Base-by-base conservation (phyloP, 441 rosid species). In the Metrosideros polymorpha region DNA sequence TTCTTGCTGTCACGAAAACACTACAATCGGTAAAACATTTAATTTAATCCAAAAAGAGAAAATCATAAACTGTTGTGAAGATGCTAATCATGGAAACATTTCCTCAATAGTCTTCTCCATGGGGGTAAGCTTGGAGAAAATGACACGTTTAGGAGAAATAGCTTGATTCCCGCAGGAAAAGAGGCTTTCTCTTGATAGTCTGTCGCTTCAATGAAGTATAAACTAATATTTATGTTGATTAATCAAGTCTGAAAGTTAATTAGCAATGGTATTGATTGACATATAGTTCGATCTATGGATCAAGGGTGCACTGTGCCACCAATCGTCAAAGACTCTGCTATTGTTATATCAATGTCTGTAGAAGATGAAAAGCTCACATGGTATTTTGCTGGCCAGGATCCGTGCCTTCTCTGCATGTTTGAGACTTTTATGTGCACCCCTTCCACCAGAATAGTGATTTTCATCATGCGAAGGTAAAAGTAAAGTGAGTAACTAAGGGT, bases 371-470 rank as follows among this genome's bases (percentile, higher is more conserved):
- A 83, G 85, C 99, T 95, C 92, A 94, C 98, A 89, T 90, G 97
- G 95, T 82, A 95, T 84, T 94, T 95, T 96, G 94, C 92, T 87
- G 89, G 93, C 92, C 76, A 97, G 90, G 85, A 92, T 92, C 89
- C 98, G 90, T 52, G 99, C 98, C 91, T 94, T 95, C 93, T 97
- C 99, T 42, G 99, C 99, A 39, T 97, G 99, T 91, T 94, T 97
- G 87, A 97, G 87, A 89, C 91, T 96, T 91, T 93, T 97, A 90
- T 97, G 99, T 12, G 94, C 98, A 86, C 99, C 99, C 92, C 95
- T 93, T 88, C 97, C 97, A 14, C 97, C 99, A 91, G 92, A 93
- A 89, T 93, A 97, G 76, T 98, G 95, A 83, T 96, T 96, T 84
- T 92, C 98, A 88, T 97, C 99, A 99, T 97, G 89, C 79, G 0